Base-by-base conservation (phyloP, 768 basidiomycete genomes). In the Kwoniella botswanensis region DNA sequence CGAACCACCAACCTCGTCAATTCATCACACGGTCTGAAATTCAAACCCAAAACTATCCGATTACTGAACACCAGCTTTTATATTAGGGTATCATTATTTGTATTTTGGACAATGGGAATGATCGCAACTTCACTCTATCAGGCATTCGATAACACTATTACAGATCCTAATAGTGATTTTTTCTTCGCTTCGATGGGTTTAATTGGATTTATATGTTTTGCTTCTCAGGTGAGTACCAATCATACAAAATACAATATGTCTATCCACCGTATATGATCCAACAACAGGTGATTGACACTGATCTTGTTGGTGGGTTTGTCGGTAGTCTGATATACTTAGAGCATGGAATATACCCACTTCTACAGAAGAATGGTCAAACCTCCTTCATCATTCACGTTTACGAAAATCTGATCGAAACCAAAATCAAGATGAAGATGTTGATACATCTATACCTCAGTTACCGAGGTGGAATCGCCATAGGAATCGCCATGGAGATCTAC, bases 81-180 rank as follows among this genome's bases (percentile, higher is more conserved):
- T n/a, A 46, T 69, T 7, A 15, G 68, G n/a, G 62, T 69, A 4
- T 35, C 61, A 10, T 52, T 69, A 18, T 69, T 69, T 26, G 61
- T 69, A 2, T 63, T 57, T 24, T 69, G 68, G 68, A 69, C 68
- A 11, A 55, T 69, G 53, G 53, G 26, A 17, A 69, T 69, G 61
- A 69, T 69, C 7, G 52, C 41, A n/a, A 59, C 61, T 1, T 63
- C 68, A 18, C 43, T 69, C 6, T 69, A 69, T 63, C 68, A 69
- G n/a, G 62, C 61, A 26, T 63, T 69, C 52, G 68, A 69, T 26
- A 62, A 57, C 0, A 69, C 61, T 10, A 63, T 69, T n/a, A 62
- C 58, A 6, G 68, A 69, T 69, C 26, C 61, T 1, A 55, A 54
- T 55, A 57, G 41, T 22, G 61, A 69, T 63, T 54, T 69, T 10